Conservation (phyloP, 139 green algal genomes). For the Chlamydomonas eustigma region DNA sequence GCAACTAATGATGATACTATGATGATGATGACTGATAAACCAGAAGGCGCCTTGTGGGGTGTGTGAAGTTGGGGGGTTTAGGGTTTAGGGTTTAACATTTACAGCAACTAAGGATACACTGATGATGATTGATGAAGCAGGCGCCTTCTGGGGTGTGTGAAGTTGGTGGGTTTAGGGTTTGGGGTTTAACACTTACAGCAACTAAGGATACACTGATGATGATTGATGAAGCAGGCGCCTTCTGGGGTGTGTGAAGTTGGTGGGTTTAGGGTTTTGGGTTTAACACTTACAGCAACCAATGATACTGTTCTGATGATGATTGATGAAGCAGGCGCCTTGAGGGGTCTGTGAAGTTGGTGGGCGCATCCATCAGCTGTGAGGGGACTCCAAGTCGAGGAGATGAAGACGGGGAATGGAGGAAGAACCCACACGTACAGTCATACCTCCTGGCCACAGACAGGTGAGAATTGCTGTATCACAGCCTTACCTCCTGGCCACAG, state of each 20-base stretch:
- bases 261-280: no score
- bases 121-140: no score
- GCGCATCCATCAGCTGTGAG: conserved; percentile 72
- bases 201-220: no score
- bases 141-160: conserved; percentile 41
- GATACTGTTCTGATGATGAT: no score
- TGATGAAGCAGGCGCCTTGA: conserved; percentile 26
- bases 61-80: conserved; percentile 66
- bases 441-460: conserved; percentile 69
- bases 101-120: no score
- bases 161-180: conserved; percentile 72
- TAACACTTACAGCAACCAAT: no score
- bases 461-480: no score
- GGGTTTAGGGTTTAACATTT: no score
- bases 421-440: conserved; percentile 73
- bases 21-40: no score
- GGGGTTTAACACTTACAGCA: no score
- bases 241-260: conserved; percentile 48
- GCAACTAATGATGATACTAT: no score
- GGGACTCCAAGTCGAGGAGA: conserved; percentile 53
- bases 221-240: conserved; percentile 33
- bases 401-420: conserved; percentile 51
- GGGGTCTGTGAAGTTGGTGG: conserved; percentile 57
- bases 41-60: conserved; percentile 25
- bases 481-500: no score